A percentile compares a stretch with the other conserved stretches of the same genome.
Conservation (phyloP, 2,329 filamentous ascomycete species). For the Monilinia vaccinii-corymbosi region DNA sequence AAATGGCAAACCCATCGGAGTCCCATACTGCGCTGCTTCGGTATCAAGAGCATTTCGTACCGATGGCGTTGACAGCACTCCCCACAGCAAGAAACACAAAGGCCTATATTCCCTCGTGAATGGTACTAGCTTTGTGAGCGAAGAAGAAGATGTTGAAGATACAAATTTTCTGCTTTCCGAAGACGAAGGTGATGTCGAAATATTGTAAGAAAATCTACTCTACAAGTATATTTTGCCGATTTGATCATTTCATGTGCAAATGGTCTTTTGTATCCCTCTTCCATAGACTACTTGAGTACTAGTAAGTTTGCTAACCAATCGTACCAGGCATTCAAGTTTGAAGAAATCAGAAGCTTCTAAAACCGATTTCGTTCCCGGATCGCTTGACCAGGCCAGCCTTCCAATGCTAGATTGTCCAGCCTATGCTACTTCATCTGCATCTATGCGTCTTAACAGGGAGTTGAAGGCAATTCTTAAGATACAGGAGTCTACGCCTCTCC, state of each 20-base stretch:
- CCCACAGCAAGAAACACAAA: slow-evolving; percentile 3
- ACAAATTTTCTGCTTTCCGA: slow-evolving; percentile 33
- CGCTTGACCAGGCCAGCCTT: slow-evolving; percentile 51
- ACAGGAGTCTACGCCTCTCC: slow-evolving; percentile 50
- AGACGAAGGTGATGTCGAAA: slow-evolving; percentile 20
- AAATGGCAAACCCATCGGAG: slow-evolving; percentile 18
- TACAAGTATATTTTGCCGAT: background rate
- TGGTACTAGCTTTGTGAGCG: slow-evolving; percentile 12
- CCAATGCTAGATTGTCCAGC: slow-evolving; percentile 55
- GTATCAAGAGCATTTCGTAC: slow-evolving; percentile 23
- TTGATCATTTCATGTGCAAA: background rate
- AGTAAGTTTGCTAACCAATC: background rate
- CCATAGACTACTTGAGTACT: background rate
- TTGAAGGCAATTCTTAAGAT: slow-evolving; percentile 53
- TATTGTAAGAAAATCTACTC: slow-evolving; percentile 12
- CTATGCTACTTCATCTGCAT: slow-evolving; percentile 54
- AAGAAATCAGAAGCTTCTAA: slow-evolving; percentile 10
- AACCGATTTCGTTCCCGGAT: slow-evolving; percentile 60
- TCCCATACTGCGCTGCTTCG: slow-evolving; percentile 25
- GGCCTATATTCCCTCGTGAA: background rate
- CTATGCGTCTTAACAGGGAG: slow-evolving; percentile 54
- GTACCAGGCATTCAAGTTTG: background rate
- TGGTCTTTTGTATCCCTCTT: background rate
- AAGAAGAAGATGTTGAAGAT: slow-evolving; percentile 30
- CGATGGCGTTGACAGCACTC: background rate